Percentiles rank a stretch among this genome's conserved stretches.
Conservation (phyloP, 768 basidiomycete genomes). For the Dacryopinax primogenitus region DNA sequence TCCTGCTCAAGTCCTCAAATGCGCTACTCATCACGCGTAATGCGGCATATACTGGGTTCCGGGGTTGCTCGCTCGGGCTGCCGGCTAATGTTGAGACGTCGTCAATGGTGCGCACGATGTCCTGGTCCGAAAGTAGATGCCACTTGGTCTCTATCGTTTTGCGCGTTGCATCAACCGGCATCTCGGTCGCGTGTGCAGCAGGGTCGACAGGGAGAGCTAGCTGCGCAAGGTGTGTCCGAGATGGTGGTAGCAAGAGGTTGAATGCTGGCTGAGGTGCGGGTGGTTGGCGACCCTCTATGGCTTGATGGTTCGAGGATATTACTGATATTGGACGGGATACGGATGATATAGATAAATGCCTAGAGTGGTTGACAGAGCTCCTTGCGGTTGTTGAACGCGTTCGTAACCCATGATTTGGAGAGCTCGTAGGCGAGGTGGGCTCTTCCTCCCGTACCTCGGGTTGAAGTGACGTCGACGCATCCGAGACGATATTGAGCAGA, state of each 20-base stretch:
- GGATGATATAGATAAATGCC: background rate
- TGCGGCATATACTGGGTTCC: constrained; percentile 44
- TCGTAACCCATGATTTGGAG: background rate
- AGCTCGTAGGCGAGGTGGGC: constrained; percentile 6
- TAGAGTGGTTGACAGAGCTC: background rate
- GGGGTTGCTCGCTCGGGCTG: constrained; percentile 9
- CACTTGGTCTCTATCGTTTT: constrained; percentile 56
- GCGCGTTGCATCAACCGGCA: constrained; percentile 20
- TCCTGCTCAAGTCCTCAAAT: constrained; percentile 44
- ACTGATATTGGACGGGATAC: background rate
- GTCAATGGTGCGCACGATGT: constrained; percentile 51
- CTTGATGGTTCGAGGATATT: background rate
- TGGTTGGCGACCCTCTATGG: background rate
- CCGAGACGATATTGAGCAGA: background rate
- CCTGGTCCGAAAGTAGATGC: constrained; percentile 68
- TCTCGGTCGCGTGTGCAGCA: background rate
- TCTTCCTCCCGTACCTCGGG: background rate
- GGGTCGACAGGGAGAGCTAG: background rate
- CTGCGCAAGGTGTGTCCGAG: constrained; percentile 7
- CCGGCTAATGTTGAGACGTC: constrained; percentile 23
- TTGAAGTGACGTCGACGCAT: background rate
- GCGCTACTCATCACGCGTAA: constrained; percentile 60
- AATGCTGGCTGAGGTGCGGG: background rate
- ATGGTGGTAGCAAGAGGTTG: background rate
- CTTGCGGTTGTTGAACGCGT: background rate